These are phyloP conservation scores for Neurospora sp. DNA, from an alignment of 2,329 filamentous ascomycete genomes.

Conservation along the genomic window DNA sequence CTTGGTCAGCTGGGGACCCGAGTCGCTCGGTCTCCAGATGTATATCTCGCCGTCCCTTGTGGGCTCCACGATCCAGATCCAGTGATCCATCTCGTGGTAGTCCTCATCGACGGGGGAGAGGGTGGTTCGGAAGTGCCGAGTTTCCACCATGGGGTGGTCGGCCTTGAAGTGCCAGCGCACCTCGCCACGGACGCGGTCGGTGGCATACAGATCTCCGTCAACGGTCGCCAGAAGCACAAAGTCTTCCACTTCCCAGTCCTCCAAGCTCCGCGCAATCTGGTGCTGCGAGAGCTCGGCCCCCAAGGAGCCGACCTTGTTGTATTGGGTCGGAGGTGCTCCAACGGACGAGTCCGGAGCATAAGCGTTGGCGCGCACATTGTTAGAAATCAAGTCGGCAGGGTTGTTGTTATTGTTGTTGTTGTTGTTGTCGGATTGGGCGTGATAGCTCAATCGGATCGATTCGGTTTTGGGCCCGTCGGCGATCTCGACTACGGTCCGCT, in stretches of 20 bases:
- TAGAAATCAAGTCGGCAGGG: conserved; percentile 25
- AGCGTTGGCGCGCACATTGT: conserved; percentile 92
- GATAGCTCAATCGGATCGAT: conserved; percentile 23
- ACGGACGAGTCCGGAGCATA: conserved; percentile 89
- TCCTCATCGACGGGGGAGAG: conserved; percentile 50
- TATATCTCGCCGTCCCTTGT: conserved; percentile 80
- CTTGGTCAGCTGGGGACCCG: conserved; percentile 49
- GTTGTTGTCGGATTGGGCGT: conserved; percentile 13
- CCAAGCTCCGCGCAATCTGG: conserved; percentile 90
- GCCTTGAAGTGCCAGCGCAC: conserved; percentile 79
- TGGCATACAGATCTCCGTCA: conserved; percentile 90
- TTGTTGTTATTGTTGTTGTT: conserved; percentile 5
- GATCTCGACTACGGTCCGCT: conserved; percentile 15
- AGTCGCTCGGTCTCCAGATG: conserved; percentile 63
- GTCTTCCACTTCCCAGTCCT: conserved; percentile 99
- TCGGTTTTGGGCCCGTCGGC: conserved; percentile 19
- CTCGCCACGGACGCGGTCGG: conserved; percentile 76
- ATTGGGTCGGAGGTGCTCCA: conserved; percentile 78
- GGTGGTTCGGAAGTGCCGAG: conserved; percentile 67
- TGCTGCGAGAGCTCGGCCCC: conserved; percentile 66
- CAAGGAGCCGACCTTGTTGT: conserved; percentile 46
- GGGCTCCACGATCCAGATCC: conserved; percentile 92
- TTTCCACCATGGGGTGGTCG: conserved; percentile 84
- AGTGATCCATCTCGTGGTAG: conserved; percentile 65
- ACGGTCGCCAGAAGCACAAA: conserved; percentile 99